These are phyloP conservation scores for Dactylellina drechsleri DNA, from an alignment of 2,329 filamentous ascomycete genomes.

Conservation along the genomic window DNA sequence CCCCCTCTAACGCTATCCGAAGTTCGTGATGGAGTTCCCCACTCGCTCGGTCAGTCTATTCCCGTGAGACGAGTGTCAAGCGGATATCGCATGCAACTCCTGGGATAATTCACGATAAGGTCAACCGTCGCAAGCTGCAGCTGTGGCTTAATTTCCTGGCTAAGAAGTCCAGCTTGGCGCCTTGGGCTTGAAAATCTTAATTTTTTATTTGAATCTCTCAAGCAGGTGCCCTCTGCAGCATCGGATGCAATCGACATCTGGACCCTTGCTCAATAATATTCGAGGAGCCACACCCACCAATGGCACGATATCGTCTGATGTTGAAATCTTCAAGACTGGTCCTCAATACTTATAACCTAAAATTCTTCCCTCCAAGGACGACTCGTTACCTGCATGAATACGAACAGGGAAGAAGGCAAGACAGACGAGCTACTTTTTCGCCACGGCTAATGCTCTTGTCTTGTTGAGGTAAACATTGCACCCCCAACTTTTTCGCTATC, in stretches of 20 bases:
- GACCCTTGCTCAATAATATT: slow-evolving; percentile 52
- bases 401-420: slow-evolving; percentile 10
- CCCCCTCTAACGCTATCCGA: slow-evolving; percentile 39
- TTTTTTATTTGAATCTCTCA: slow-evolving; percentile 35
- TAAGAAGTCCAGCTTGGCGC: not conserved
- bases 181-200: slow-evolving; percentile 36
- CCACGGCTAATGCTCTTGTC: slow-evolving; percentile 49
- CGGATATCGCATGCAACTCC: slow-evolving; percentile 6
- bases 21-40: slow-evolving; percentile 23
- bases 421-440: slow-evolving; percentile 13
- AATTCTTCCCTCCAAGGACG: slow-evolving; percentile 16
- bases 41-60: slow-evolving; percentile 19
- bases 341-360: slow-evolving; percentile 35
- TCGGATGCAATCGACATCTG: slow-evolving; percentile 45
- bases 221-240: slow-evolving; percentile 41
- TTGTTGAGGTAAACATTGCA: slow-evolving; percentile 14
- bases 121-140: slow-evolving; percentile 7
- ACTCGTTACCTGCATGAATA: slow-evolving; percentile 39
- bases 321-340: slow-evolving; percentile 40
- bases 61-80: slow-evolving; percentile 33
- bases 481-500: slow-evolving; percentile 29
- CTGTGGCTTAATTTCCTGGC: slow-evolving; percentile 35
- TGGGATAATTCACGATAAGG: slow-evolving; percentile 43
- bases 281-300: slow-evolving; percentile 52
- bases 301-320: slow-evolving; percentile 55